A percentile compares a stretch with the other conserved stretches of the same genome.
Conservation (phyloP, 192 early-diverging fungal species). For the Coemansia sp. region DNA sequence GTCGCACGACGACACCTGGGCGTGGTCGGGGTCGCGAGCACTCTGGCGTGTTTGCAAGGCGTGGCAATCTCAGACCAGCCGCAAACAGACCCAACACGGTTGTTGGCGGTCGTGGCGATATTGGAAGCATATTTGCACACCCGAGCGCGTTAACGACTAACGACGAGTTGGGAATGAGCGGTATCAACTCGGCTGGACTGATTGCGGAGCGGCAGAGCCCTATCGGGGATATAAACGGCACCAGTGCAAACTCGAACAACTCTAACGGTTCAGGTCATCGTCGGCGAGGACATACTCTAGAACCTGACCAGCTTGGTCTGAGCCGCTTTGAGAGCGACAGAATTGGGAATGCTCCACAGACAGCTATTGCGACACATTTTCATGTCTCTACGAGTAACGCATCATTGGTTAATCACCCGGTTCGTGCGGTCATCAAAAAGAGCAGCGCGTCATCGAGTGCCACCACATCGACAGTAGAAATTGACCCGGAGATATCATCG, state of each 20-base stretch:
- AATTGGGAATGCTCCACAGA: conserved; percentile 2
- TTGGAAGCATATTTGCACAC: conserved; percentile 3
- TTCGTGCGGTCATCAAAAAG: not conserved
- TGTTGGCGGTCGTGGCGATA: conserved; percentile 4
- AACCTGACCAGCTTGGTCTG: conserved; percentile 24
- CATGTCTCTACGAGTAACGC: conserved; percentile 27
- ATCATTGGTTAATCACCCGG: conserved; percentile 2
- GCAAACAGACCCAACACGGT: conserved; percentile 11
- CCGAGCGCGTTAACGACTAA: not conserved
- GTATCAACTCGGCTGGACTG: conserved; percentile 29
- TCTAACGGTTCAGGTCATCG: conserved; percentile 7
- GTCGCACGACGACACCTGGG: conserved; percentile 39
- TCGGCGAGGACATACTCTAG: conserved; percentile 41
- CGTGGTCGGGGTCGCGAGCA: conserved; percentile 26
- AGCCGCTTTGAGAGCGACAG: not conserved
- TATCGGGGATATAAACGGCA: conserved; percentile 4
- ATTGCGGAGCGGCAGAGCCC: conserved; percentile 18
- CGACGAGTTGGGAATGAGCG: conserved; percentile 2
- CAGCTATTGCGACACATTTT: conserved; percentile 28
- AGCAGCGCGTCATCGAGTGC: conserved; percentile 7
- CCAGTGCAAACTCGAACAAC: not conserved
- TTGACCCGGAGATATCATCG: not conserved
- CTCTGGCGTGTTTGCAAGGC: conserved; percentile 33
- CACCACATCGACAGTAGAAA: conserved; percentile 9
- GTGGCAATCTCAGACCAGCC: too few species aligned